Conservation (phyloP, 106 monocot species). For the Amphibolis antarctica region DNA sequence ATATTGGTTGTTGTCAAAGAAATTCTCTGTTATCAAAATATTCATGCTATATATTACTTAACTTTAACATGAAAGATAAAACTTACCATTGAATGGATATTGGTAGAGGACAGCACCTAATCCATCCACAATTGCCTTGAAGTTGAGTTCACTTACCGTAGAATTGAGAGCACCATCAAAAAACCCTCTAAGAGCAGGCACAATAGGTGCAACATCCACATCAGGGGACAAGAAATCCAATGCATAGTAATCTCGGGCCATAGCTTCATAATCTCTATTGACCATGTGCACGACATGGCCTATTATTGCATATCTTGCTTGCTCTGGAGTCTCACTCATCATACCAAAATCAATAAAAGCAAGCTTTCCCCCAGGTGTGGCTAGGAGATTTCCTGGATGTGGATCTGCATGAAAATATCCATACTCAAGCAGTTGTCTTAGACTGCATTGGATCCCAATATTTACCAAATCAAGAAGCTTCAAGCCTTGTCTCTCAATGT, state of each 20-base stretch:
- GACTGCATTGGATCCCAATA: slow-evolving; percentile 91
- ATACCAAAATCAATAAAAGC: slow-evolving; percentile 99
- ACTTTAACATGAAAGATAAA: slow-evolving; percentile 1
- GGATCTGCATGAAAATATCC: slow-evolving; percentile 99
- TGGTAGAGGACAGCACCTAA: slow-evolving; percentile 89
- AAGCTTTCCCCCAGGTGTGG: slow-evolving; percentile 88
- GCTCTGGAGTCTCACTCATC: slow-evolving; percentile 99
- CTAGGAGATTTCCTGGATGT: slow-evolving; percentile 95
- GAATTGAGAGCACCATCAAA: slow-evolving; percentile 95
- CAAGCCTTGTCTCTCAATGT: slow-evolving; percentile 88
- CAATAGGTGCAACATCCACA: slow-evolving; percentile 96
- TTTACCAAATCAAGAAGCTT: slow-evolving; percentile 84
- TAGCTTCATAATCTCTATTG: slow-evolving; percentile 99
- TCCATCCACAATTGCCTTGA: slow-evolving; percentile 93
- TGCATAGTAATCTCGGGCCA: slow-evolving; percentile 96
- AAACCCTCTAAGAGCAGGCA: slow-evolving; percentile 76
- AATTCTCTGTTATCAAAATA: too few species aligned
- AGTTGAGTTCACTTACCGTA: slow-evolving; percentile 92
- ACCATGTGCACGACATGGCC: slow-evolving; percentile 99
- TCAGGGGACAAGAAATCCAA: slow-evolving; percentile 80
- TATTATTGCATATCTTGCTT: slow-evolving; percentile 89
- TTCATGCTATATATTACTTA: too few species aligned
- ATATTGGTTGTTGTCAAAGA: too few species aligned
- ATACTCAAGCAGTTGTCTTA: slow-evolving; percentile 93
- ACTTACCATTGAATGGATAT: slow-evolving; percentile 93